phyloP scores from a whole-genome alignment of 2,329 filamentous ascomycete species.

The Metarhizium brunneum region DNA sequence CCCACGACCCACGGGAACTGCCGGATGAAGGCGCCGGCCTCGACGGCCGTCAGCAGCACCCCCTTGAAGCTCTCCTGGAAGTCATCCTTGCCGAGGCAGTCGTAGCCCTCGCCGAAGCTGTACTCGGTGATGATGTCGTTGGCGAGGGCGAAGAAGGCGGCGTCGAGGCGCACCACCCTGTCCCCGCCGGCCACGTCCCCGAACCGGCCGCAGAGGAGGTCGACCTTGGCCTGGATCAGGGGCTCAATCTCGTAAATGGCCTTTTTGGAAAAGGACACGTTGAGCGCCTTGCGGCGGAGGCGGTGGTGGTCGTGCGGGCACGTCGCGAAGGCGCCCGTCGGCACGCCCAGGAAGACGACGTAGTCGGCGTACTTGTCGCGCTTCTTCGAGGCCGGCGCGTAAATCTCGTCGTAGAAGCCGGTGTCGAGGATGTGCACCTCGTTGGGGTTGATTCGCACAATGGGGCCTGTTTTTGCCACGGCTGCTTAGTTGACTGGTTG shows the following conservation, averaged over 20 bases:
- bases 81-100: not conserved
- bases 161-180: not conserved
- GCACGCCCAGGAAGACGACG: not conserved
- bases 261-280: conserved; percentile 13
- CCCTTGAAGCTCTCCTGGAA: not conserved
- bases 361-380: conserved; percentile 3
- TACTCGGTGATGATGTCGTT: conserved; percentile 4
- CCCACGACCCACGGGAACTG: conserved; percentile 2
- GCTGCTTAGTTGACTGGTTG: no score
- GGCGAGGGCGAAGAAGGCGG: not conserved
- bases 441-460: conserved; percentile 18
- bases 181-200: not conserved
- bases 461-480: conserved; percentile 13
- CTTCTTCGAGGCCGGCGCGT: not conserved
- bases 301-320: conserved; percentile 11
- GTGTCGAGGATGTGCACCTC: conserved; percentile 20
- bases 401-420: conserved; percentile 13
- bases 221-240: not conserved
- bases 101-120: not conserved
- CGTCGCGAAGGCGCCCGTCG: conserved; percentile 7
- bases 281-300: conserved; percentile 9
- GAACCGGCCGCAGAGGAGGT: not conserved
- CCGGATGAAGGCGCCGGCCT: not conserved
- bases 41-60: not conserved
- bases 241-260: conserved; percentile 1